Evolutionary conservation across 164 flowering plant species (phyloP), one percentile per base, ranked within the genome.

Genomic region (Annona squamosa): DNA sequence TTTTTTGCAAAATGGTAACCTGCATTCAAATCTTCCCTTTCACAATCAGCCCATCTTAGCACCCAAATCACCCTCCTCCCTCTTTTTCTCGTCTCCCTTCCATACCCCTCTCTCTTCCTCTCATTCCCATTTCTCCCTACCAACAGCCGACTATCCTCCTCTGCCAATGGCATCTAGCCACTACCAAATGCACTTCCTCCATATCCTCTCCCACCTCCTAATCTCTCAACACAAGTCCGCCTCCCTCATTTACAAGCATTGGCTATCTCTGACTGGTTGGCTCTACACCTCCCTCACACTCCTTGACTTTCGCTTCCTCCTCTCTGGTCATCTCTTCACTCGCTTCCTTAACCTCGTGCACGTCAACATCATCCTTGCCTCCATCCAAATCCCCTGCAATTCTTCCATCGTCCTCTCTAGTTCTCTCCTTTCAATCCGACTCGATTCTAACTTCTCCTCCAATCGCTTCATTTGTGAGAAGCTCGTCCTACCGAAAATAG

Each of bases 181-280:
- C 37, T 26, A 26, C 37, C 37, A 26, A 1, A 26, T 26, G 37
- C 37, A 26, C 37, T 26, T 91, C 37, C 83, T 87, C 13, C 70
- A 59, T 10, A 87, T 91, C 74, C 81, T 93, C 74, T 80, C 86
- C 1, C 85, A 78, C 71, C 79, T 93, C 1, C 89, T 92, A 0
- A 70, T 46, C 13, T 82, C 88, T 0, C 89, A 89, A 66, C 71
- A 79, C 7, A 41, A 16, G 42, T 41, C 80, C 1, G 83, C 81
- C 69, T 88, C 80, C 10, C 83, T 93, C 18, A 94, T 93, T 42
- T 91, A 93, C 81, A 91, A 89, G 77, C 82, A 93, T 37, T 93
- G 98, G 98, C 72, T 90, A 9, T 70, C 72, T 65, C 84, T 93
- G 56, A 84, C 83, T 42, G 98, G 96, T 12, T 84, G 88, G 5